Evolutionary conservation across 495 filamentous ascomycete genomes (phyloP), one percentile per base, ranked within the genome.

Genomic region (Neurospora tetraspora): DNA sequence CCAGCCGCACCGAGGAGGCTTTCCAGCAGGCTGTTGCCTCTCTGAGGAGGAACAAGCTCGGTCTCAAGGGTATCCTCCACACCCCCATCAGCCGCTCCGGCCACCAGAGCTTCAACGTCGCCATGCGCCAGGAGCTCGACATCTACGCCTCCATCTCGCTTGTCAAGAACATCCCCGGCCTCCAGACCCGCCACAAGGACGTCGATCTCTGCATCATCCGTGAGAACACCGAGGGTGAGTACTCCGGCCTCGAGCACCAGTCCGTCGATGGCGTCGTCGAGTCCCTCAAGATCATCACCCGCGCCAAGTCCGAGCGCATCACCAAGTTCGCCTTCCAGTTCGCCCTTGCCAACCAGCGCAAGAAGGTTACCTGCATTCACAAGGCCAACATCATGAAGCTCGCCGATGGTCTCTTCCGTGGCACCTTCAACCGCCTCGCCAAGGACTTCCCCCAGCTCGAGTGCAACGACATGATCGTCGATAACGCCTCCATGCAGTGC

Each of bases 351-450:
- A 99, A 98, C 86, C 94, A 97, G 89, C 88, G 96, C 78, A 6
- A 36, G 53, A 98, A 97, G 90, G 93, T 98, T 37, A 98, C 95
- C 74, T 97, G 94, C 84, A 97, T 99, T 78, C 96, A 99, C 89
- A 99, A 99, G 87, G 96, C 96, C 80, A 99, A 98, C 87, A 99
- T 99, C 86, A 99, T 99, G 96, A 98, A 99, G 88, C 87, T 99
- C 70, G 95, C 94, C 83, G 96, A 98, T 79, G 96, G 96, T 85
- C 91, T 99, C 73, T 99, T 99, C 91, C 92, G 96, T 79, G 93
- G 91, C 83, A 99, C 96, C 4, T 34, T 34, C 89, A 92, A 97
- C 85, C 89, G 91, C 76, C 90, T 96, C 75, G 93, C 94, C 69
- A 91, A 94, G 83, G 92, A 97, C 79, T 99, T 94, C 83, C 95